These are phyloP conservation scores for Alternaria sp. DNA, from an alignment of 2,329 filamentous ascomycete genomes.

Conservation along the genomic window DNA sequence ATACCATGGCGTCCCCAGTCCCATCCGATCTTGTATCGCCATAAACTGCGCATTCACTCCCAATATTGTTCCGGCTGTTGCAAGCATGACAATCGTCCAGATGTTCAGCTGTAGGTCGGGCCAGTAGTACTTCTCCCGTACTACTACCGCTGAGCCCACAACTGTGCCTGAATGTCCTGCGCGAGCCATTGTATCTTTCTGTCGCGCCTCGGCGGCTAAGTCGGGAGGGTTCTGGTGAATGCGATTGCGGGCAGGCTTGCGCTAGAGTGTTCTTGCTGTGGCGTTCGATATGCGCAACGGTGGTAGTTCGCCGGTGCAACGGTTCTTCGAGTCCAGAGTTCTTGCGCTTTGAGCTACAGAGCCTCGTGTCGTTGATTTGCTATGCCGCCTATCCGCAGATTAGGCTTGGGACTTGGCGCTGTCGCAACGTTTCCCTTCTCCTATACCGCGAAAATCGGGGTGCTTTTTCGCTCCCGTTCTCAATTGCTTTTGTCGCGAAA, in stretches of 20 bases:
- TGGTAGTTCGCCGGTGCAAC: neutral
- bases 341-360: neutral
- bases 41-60: slow-evolving; percentile 69
- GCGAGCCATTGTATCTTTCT: slow-evolving; percentile 44
- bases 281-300: neutral
- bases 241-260: neutral
- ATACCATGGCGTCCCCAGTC: slow-evolving; percentile 66
- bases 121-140: slow-evolving; percentile 66
- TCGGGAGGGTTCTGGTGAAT: neutral
- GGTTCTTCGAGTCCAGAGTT: neutral
- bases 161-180: slow-evolving; percentile 41
- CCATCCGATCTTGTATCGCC: slow-evolving; percentile 62
- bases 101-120: slow-evolving; percentile 69
- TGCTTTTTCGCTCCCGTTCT: slow-evolving; percentile 1
- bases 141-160: slow-evolving; percentile 50
- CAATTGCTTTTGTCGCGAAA: neutral
- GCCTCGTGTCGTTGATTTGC: slow-evolving; percentile 3
- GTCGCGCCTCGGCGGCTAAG: slow-evolving; percentile 1
- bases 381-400: slow-evolving; percentile 15
- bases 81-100: slow-evolving; percentile 69
- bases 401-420: slow-evolving; percentile 18
- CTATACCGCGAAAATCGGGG: neutral
- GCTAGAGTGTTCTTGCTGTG: neutral
- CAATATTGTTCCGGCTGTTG: slow-evolving; percentile 62
- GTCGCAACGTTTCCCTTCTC: slow-evolving; percentile 6